Base-by-base conservation (phyloP, 148 eudicot species). In the Rhododendron ferrugineum region DNA sequence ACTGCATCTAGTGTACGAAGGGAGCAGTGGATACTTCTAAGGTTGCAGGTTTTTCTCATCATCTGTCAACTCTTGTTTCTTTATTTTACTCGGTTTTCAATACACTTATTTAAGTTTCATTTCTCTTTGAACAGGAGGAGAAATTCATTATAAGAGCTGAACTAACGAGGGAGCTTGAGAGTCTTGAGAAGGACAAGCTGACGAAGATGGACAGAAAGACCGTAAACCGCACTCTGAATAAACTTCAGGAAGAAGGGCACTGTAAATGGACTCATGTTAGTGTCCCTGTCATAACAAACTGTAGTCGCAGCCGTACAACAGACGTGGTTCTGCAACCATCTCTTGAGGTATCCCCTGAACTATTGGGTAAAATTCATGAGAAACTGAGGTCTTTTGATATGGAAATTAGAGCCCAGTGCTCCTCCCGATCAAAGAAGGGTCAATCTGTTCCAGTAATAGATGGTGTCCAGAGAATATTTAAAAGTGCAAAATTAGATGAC, bases 131-230 rank as follows among this genome's bases (percentile, higher is more conserved):
- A 52, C 86, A 97, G 98, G 93, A 89, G 64, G 98, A 94, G 85
- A 94, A 92, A 90, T 88, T 95, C 88, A 88, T 97, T 34, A 84
- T 97, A 73, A 95, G 90, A 91, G 87, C 94, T 58, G 99, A 95
- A 90, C 90, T 97, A 52, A 94, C 89, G 52, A 91, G 94, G 83
- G 93, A 92, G 92, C 94, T 97, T 86, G 98, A 93, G 87, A 91
- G 90, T 83, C 88, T 92, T 86, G 99, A 94, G 62, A 93, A 92
- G 90, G 96, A 90, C 88, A 92, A 89, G 86, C 78, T 82, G 76
- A 90, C 93, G 73, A 84, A 74, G 88, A 94, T 94, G 92, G 98
- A 94, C 87, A 90, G 98, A 84, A 97, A 86, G 92, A 97, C 99
- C 36, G 85, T 97, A 70, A 81, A 68, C 40, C 98, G 98, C 70